These are phyloP conservation scores for Selaginella moellendorffii DNA, from an alignment of 75 land plant species.

Conservation along the genomic window DNA sequence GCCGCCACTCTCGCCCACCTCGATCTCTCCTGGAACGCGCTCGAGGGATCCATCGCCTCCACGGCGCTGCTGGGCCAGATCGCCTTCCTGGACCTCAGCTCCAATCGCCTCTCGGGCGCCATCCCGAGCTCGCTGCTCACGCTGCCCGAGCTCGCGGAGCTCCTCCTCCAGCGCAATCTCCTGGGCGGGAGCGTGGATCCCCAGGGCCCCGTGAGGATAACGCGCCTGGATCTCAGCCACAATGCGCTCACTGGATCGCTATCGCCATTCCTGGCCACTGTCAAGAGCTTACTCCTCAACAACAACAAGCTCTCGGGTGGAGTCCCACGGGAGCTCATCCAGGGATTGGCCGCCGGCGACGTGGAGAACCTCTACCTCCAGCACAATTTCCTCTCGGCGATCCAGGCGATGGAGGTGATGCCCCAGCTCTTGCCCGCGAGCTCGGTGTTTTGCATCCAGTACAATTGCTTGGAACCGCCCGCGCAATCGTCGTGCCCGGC, in stretches of 20 bases:
- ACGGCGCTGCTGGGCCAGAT: not conserved
- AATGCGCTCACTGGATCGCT: not conserved
- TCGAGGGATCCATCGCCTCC: not conserved
- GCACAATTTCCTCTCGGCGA: slow-evolving; percentile 4
- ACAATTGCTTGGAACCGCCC: not conserved
- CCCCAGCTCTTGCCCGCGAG: not conserved
- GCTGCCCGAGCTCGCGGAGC: slow-evolving; percentile 26
- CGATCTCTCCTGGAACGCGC: not conserved
- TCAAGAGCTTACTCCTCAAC: not conserved
- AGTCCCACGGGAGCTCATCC: not conserved
- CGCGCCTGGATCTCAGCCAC: not conserved
- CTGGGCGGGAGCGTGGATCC: slow-evolving; percentile 37
- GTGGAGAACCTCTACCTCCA: slow-evolving; percentile 4
- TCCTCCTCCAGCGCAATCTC: slow-evolving; percentile 46
- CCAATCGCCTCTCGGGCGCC: slow-evolving; percentile 46
- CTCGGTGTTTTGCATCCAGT: slow-evolving; percentile 3
- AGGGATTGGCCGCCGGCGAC: not conserved
- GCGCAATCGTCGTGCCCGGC: not conserved
- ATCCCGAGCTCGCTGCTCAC: slow-evolving; percentile 39
- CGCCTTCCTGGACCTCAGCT: slow-evolving; percentile 51
- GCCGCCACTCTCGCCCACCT: not conserved
- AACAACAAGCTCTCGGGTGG: slow-evolving; percentile 3
- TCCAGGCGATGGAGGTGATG: not conserved
- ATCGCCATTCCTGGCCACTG: not conserved
- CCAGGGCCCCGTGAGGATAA: slow-evolving; percentile 22